A percentile compares a stretch with the other conserved stretches of the same genome.
Evolutionary conservation across 306 rosid genomes (phyloP).

Genomic region (Vicia sativa): DNA sequence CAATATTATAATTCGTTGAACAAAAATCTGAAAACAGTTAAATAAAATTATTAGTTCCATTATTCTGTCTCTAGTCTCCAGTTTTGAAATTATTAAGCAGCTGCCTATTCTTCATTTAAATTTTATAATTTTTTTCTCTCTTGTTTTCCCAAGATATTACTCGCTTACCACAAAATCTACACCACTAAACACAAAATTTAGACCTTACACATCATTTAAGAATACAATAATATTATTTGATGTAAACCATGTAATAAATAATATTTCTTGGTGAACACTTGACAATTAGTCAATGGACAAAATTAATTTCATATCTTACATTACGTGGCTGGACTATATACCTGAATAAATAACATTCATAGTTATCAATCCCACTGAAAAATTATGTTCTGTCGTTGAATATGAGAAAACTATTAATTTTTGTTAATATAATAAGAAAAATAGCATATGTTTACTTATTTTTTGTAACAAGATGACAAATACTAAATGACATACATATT

Average conservation of each 20-base stretch:
- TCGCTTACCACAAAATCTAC: not conserved
- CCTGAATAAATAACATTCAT: not conserved
- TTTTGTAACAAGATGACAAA: not conserved
- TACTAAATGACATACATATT: slow-evolving; percentile 1
- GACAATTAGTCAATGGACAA: slow-evolving; percentile 25
- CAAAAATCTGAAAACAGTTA: too few relatives aligned
- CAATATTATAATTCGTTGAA: too few relatives aligned
- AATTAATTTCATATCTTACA: slow-evolving; percentile 27
- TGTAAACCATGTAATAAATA: slow-evolving; percentile 13
- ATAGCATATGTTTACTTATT: not conserved
- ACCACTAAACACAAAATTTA: not conserved
- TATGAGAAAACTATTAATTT: slow-evolving; percentile 1
- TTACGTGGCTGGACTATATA: slow-evolving; percentile 26
- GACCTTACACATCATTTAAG: slow-evolving; percentile 13
- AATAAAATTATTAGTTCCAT: too few relatives aligned
- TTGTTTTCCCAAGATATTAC: too few relatives aligned
- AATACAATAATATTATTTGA: slow-evolving; percentile 1
- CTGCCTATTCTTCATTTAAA: too few relatives aligned
- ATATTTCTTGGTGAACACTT: slow-evolving; percentile 10
- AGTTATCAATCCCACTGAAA: slow-evolving; percentile 3
- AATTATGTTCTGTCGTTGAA: slow-evolving; percentile 1
- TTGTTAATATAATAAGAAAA: not conserved
- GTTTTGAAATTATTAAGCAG: too few relatives aligned
- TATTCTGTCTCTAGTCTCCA: too few relatives aligned
- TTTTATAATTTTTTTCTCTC: too few relatives aligned